These are phyloP conservation scores for Skeletonema grethae DNA, from an alignment of 108 stramenopile genomes.

Conservation along the genomic window DNA sequence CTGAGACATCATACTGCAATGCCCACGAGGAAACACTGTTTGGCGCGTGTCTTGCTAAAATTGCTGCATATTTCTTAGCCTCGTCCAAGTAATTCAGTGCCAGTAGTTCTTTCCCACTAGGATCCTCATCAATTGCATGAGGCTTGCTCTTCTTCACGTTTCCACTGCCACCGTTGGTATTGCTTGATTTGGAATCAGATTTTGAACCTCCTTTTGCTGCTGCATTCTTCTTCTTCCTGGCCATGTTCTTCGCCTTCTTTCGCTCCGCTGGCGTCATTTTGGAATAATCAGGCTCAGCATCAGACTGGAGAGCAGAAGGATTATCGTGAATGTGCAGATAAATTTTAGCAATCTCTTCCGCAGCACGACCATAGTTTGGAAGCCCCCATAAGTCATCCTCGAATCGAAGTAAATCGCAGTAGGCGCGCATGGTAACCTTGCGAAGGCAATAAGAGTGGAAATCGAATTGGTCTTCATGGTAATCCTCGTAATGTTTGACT, in stretches of 20 bases:
- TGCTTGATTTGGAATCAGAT: conserved; percentile 34
- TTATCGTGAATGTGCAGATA: conserved; percentile 81
- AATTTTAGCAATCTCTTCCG: conserved; percentile 69
- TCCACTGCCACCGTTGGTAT: conserved; percentile 54
- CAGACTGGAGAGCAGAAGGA: conserved; percentile 50
- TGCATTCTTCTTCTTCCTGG: conserved; percentile 78
- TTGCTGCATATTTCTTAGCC: conserved; percentile 76
- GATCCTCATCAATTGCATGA: conserved; percentile 82
- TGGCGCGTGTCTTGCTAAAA: conserved; percentile 79
- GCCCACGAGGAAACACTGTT: conserved; percentile 76
- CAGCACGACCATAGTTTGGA: conserved; percentile 79
- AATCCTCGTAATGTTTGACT: conserved; percentile 95
- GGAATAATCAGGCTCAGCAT: conserved; percentile 81
- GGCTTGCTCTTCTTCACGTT: conserved; percentile 60
- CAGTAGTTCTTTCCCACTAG: conserved; percentile 82
- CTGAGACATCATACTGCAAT: conserved; percentile 88
- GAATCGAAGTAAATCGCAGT: conserved; percentile 86
- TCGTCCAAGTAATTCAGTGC: conserved; percentile 81
- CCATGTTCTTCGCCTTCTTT: conserved; percentile 87
- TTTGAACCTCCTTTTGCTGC: conserved; percentile 39
- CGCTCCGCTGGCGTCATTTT: conserved; percentile 83
- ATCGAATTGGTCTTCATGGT: conserved; percentile 98
- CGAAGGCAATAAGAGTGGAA: conserved; percentile 98
- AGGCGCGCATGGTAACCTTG: conserved; percentile 94
- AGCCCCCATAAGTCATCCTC: conserved; percentile 89